These are phyloP conservation scores for Mortierella sp. DNA, from an alignment of 371 early-diverging fungal species.

Conservation along the genomic window DNA sequence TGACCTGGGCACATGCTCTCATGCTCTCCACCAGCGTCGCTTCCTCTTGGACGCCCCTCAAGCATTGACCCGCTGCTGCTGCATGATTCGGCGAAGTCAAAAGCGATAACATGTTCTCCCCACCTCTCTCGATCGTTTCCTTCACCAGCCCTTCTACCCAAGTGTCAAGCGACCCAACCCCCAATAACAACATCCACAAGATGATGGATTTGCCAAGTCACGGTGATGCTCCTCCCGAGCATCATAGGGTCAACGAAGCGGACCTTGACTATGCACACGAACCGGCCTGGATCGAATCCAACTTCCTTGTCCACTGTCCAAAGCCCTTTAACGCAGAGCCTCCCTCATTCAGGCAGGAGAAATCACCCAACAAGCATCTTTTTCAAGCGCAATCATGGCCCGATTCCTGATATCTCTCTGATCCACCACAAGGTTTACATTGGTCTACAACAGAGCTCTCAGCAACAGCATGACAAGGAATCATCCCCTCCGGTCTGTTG, in stretches of 20 bases:
- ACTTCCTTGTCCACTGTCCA: conserved; percentile 59
- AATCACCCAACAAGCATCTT: conserved; percentile 64
- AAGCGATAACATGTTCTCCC: too few species aligned
- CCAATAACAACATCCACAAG: too few species aligned
- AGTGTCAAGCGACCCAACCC: too few species aligned
- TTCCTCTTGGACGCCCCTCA: too few species aligned
- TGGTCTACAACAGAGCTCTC: conserved; percentile 29
- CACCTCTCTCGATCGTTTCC: background rate
- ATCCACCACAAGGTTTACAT: conserved; percentile 59
- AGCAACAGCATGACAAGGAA: conserved; percentile 2
- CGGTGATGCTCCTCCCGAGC: conserved; percentile 21
- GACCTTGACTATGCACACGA: conserved; percentile 45
- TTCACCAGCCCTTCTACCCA: too few species aligned
- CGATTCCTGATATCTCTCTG: conserved; percentile 77
- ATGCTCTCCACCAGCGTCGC: too few species aligned
- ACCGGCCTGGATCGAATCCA: conserved; percentile 18
- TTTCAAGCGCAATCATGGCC: conserved; percentile 86
- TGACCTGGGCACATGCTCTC: too few species aligned
- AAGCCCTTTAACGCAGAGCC: conserved; percentile 72
- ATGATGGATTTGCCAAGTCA: background rate
- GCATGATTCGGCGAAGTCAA: too few species aligned
- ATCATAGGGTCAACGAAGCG: conserved; percentile 6
- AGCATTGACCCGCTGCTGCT: too few species aligned
- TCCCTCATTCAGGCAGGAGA: conserved; percentile 60
- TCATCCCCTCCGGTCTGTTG: conserved; percentile 16